Evolutionary conservation across 2,329 filamentous ascomycete species (phyloP).

Genomic region (Penicillium sp.): DNA sequence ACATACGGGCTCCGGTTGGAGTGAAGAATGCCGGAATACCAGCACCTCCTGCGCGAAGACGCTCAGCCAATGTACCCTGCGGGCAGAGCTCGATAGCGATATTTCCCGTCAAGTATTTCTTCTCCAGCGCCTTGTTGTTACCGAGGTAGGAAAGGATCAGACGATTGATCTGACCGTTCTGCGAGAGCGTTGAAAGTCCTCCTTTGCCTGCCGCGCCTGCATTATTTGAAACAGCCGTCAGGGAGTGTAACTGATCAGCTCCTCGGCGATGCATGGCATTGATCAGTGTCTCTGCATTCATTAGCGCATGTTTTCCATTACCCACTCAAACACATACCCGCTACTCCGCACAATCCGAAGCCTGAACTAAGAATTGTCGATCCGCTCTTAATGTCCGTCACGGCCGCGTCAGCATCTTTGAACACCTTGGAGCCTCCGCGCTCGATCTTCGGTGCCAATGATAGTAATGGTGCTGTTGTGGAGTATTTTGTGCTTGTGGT

Average conservation of each 20-base stretch:
- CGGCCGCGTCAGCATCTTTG: slow-evolving; percentile 62
- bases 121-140: slow-evolving; percentile 74
- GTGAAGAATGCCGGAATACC: slow-evolving; percentile 83
- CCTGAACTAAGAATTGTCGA: slow-evolving; percentile 73
- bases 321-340: slow-evolving; percentile 51
- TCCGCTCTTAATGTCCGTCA: slow-evolving; percentile 70
- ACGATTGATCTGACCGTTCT: slow-evolving; percentile 69
- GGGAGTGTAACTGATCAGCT: slow-evolving; percentile 54
- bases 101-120: slow-evolving; percentile 72
- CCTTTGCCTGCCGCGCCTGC: slow-evolving; percentile 69
- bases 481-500: slow-evolving; percentile 20
- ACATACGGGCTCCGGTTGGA: slow-evolving; percentile 67
- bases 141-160: slow-evolving; percentile 76
- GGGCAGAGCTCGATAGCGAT: slow-evolving; percentile 75
- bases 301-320: neutral
- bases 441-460: slow-evolving; percentile 29
- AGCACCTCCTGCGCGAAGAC: slow-evolving; percentile 70
- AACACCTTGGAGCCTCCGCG: slow-evolving; percentile 40
- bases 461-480: slow-evolving; percentile 17
- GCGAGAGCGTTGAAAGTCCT: slow-evolving; percentile 68
- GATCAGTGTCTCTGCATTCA: slow-evolving; percentile 66
- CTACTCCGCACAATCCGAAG: slow-evolving; percentile 79
- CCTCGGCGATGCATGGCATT: slow-evolving; percentile 64
- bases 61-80: slow-evolving; percentile 56
- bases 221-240: slow-evolving; percentile 81